Conservation (phyloP, 768 basidiomycete genomes). For the Suillus lakei region DNA sequence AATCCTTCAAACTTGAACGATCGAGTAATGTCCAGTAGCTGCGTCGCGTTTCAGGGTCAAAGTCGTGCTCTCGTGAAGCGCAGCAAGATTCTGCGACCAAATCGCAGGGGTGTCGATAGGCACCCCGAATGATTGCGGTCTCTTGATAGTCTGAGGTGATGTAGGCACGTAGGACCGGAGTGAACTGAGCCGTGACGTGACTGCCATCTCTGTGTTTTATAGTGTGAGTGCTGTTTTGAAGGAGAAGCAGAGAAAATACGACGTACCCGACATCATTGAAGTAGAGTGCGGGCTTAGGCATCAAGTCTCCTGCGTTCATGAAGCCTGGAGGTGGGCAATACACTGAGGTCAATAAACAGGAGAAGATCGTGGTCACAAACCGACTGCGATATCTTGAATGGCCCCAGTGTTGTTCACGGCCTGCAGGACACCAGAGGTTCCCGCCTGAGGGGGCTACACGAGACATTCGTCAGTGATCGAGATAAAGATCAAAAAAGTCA, state of each 20-base stretch:
- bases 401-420: neutral
- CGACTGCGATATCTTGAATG: neutral
- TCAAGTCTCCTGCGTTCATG: neutral
- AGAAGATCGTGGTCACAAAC: neutral
- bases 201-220: neutral
- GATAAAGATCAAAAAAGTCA: neutral
- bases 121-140: neutral
- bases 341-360: neutral
- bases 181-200: neutral
- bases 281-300: neutral
- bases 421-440: neutral
- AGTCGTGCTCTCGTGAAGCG: neutral
- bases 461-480: neutral
- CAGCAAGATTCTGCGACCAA: neutral
- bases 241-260: neutral
- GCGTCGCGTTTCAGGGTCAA: neutral
- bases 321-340: neutral
- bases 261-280: neutral
- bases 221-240: neutral
- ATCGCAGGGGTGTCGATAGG: neutral
- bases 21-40: no score
- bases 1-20: no score
- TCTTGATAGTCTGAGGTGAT: conserved; percentile 8
- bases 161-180: neutral
- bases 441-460: neutral